Evolutionary conservation across 2,329 filamentous ascomycete genomes (phyloP).

Genomic region (Teratosphaeriaceae sp.): DNA sequence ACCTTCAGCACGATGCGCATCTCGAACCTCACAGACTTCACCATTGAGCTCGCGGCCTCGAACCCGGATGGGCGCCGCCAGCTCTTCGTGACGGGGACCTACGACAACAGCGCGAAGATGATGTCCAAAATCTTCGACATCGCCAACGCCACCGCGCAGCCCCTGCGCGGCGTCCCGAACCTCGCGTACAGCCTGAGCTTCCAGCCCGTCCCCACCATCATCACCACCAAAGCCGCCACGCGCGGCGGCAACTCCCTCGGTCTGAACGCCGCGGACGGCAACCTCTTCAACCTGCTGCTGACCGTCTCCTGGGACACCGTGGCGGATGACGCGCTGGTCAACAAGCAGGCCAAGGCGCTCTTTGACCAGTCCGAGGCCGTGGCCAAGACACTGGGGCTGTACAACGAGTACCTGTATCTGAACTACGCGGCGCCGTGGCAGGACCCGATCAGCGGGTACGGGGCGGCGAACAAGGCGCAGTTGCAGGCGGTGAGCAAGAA

Average conservation of each 20-base stretch:
- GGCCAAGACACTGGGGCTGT: constrained; percentile 11
- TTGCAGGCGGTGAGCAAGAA: constrained; percentile 26
- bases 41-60: constrained; percentile 10
- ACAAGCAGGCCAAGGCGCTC: constrained; percentile 5
- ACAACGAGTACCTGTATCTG: constrained; percentile 23
- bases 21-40: constrained; percentile 17
- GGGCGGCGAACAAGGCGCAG: constrained; percentile 21
- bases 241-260: constrained; percentile 3
- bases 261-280: constrained; percentile 9
- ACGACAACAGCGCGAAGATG: constrained; percentile 13
- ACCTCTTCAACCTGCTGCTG: constrained; percentile 14
- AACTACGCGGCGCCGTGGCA: constrained; percentile 33
- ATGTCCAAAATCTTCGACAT: constrained; percentile 14
- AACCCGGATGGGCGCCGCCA: constrained; percentile 11
- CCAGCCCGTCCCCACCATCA: constrained; percentile 13
- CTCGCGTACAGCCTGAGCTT: constrained; percentile 13
- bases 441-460: constrained; percentile 29
- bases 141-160: constrained; percentile 10
- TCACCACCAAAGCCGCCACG: constrained; percentile 1
- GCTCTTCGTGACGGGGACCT: constrained; percentile 16
- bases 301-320: constrained; percentile 11
- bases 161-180: constrained; percentile 5
- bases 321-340: constrained; percentile 11
- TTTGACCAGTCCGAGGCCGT: constrained; percentile 6
- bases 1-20: constrained; percentile 15